These are phyloP conservation scores for Cordyceps fumosorosea DNA, from an alignment of 2,329 filamentous ascomycete genomes.

Conservation along the genomic window DNA sequence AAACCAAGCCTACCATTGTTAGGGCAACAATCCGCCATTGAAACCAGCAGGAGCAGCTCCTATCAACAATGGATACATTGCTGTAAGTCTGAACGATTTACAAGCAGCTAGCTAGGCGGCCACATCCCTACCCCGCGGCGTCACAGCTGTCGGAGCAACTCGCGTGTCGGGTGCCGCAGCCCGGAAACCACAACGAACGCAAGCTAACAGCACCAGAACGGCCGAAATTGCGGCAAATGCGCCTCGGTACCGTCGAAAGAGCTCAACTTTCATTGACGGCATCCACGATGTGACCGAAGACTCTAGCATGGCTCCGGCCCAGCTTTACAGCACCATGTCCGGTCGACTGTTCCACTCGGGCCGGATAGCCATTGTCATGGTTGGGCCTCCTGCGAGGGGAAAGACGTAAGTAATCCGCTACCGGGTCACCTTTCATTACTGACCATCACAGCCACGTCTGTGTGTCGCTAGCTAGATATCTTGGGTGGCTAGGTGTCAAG, in stretches of 20 bases:
- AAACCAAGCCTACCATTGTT: background rate
- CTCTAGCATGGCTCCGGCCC: constrained; percentile 78
- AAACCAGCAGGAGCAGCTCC: background rate
- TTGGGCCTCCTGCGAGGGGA: constrained; percentile 86
- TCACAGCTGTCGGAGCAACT: background rate
- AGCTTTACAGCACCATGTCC: constrained; percentile 97
- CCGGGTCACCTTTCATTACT: background rate
- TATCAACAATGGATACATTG: constrained; percentile 24
- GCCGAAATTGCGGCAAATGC: constrained; percentile 89
- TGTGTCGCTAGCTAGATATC: constrained; percentile 87
- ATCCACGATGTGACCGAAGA: constrained; percentile 90
- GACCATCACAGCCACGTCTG: constrained; percentile 68
- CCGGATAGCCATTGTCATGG: constrained; percentile 93
- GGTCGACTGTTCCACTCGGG: constrained; percentile 95
- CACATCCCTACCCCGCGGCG: background rate
- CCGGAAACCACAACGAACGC: background rate
- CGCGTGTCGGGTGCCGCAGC: constrained; percentile 3
- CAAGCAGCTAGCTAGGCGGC: background rate
- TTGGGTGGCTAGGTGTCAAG: constrained; percentile 96
- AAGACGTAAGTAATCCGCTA: constrained; percentile 62
- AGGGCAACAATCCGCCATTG: background rate
- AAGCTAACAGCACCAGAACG: constrained; percentile 51
- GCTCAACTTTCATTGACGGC: constrained; percentile 93
- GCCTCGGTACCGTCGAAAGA: constrained; percentile 82
- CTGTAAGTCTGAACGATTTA: constrained; percentile 20